Evolutionary conservation across 305 asterid genomes (phyloP).

Genomic region (Fraxinus dipetala): DNA sequence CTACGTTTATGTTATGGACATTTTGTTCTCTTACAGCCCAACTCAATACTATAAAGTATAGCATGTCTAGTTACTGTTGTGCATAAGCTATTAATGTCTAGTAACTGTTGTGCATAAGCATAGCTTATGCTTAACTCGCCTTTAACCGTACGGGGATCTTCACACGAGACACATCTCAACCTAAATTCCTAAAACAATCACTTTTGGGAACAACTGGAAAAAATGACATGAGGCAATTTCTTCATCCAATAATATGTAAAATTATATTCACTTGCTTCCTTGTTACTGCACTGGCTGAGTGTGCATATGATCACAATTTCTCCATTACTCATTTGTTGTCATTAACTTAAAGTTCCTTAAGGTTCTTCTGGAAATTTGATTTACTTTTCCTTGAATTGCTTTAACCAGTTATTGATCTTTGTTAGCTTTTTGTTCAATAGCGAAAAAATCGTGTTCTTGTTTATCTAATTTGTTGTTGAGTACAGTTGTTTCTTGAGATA

Average conservation of each 20-base stretch:
- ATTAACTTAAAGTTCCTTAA: not conserved
- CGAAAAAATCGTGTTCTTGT: not conserved
- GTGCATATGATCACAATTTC: not conserved
- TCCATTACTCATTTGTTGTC: not conserved
- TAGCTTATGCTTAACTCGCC: not conserved
- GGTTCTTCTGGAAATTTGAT: not conserved
- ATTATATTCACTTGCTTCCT: not conserved
- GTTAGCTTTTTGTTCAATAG: not conserved
- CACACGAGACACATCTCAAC: not conserved
- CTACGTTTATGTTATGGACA: not conserved
- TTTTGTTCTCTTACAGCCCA: not conserved
- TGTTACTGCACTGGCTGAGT: not conserved
- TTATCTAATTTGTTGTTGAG: not conserved
- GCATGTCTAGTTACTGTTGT: not conserved
- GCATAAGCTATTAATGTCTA: not conserved
- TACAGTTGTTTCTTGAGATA: conserved; percentile 3
- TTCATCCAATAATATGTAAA: not conserved
- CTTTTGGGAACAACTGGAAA: not conserved
- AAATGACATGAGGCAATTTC: not conserved
- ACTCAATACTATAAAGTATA: not conserved
- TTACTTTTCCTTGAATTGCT: not conserved
- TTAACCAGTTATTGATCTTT: not conserved
- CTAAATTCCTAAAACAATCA: not conserved
- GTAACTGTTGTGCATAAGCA: not conserved
- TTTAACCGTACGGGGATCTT: not conserved